Conservation (phyloP, 2,329 filamentous ascomycete genomes). For the Madurella mycetomatis region DNA sequence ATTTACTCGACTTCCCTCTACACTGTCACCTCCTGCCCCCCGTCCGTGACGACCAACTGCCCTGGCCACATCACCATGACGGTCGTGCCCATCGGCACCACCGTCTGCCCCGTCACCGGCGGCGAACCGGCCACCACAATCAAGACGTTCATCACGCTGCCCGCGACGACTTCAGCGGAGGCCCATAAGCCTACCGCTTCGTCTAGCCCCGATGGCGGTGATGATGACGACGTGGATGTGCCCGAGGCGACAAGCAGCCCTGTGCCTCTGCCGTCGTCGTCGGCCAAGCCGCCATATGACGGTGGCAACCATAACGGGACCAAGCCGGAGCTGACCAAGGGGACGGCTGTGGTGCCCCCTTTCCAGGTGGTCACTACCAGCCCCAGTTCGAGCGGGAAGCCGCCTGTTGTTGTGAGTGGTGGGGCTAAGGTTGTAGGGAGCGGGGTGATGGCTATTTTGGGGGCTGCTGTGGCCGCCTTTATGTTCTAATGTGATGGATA, state of each 20-base stretch:
- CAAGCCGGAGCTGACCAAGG: not conserved
- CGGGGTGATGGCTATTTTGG: constrained; percentile 1
- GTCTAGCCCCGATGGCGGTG: not conserved
- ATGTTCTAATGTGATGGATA: constrained; percentile 7
- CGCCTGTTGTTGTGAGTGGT: constrained; percentile 8
- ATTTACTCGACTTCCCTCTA: constrained; percentile 25
- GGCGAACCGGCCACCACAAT: not conserved
- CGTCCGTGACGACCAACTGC: constrained; percentile 23
- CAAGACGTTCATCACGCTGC: not conserved
- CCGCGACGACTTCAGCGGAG: not conserved
- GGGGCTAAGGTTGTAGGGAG: constrained; percentile 8
- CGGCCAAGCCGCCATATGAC: not conserved
- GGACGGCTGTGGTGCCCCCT: constrained; percentile 7
- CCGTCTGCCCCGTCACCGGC: constrained; percentile 18
- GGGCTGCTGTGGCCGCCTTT: constrained; percentile 7
- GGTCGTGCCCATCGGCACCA: constrained; percentile 16
- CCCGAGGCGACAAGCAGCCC: not conserved
- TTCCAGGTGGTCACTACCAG: constrained; percentile 1
- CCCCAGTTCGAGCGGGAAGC: not conserved
- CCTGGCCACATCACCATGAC: constrained; percentile 17
- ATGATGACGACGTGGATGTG: not conserved
- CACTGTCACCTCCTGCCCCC: constrained; percentile 28
- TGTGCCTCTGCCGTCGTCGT: not conserved
- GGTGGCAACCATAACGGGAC: not conserved
- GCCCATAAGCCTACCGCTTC: not conserved